A percentile compares a stretch with the other conserved stretches of the same genome.
phyloP scores from a whole-genome alignment of 352 stramenopile species.

The Phytophthora multivora region DNA sequence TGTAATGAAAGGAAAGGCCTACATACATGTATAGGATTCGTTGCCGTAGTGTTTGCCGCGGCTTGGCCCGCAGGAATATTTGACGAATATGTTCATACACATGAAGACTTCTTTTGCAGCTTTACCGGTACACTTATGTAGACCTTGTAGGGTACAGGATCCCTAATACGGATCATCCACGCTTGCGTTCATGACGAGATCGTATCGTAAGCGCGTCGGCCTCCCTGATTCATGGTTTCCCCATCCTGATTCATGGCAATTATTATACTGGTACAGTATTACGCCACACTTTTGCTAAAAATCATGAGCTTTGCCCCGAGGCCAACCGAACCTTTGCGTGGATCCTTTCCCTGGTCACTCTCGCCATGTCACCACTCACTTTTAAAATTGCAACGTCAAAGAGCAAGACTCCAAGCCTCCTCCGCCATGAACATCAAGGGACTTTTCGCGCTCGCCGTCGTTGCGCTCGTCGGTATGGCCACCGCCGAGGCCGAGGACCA shows the following conservation, averaged over 20 bases:
- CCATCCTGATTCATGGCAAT: neutral
- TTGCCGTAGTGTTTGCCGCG: too few species aligned
- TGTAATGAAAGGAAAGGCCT: too few species aligned
- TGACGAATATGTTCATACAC: neutral
- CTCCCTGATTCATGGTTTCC: neutral
- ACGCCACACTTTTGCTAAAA: neutral
- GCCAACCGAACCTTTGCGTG: neutral
- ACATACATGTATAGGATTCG: too few species aligned
- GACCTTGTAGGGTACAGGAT: too few species aligned
- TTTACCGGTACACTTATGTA: too few species aligned
- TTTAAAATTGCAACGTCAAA: conserved; percentile 13
- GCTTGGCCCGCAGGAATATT: too few species aligned
- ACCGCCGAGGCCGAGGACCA: conserved; percentile 23
- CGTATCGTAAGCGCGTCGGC: neutral
- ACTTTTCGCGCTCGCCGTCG: conserved; percentile 25
- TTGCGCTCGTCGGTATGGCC: conserved; percentile 22
- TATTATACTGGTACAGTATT: neutral
- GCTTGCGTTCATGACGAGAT: neutral
- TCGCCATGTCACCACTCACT: conserved; percentile 18
- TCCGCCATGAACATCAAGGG: conserved; percentile 36
- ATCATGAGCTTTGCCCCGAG: conserved; percentile 21
- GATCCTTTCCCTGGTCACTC: neutral
- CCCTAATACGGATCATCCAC: neutral
- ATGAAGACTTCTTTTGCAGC: neutral
- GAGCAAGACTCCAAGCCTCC: conserved; percentile 8